Evolutionary conservation across 805 yeast genomes (phyloP).

Genomic region (Hanseniaspora occidentalis): DNA sequence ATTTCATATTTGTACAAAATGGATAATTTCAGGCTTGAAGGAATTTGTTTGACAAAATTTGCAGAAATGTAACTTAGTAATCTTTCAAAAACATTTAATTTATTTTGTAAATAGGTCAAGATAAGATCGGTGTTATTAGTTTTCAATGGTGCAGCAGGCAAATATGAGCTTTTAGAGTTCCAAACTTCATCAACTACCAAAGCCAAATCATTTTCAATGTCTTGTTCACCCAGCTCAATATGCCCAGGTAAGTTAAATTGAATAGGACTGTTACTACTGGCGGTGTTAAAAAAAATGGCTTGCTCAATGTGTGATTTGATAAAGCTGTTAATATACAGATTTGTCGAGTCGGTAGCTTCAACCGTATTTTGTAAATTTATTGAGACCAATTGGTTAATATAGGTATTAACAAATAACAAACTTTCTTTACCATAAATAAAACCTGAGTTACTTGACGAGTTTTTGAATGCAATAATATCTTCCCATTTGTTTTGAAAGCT

Average conservation of each 20-base stretch:
- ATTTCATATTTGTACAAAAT: conserved; percentile 31
- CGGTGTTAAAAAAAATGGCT: conserved; percentile 53
- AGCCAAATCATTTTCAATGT: conserved; percentile 38
- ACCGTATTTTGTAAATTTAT: conserved; percentile 33
- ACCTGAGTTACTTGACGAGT: conserved; percentile 43
- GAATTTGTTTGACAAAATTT: conserved; percentile 32
- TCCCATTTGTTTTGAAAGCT: conserved; percentile 55
- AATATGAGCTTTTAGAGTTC: conserved; percentile 39
- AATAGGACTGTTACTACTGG: conserved; percentile 31
- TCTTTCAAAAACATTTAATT: conserved; percentile 32
- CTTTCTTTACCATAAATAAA: conserved; percentile 41
- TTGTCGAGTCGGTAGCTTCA: conserved; percentile 14
- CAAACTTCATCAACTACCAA: conserved; percentile 45
- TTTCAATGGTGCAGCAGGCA: conserved; percentile 31
- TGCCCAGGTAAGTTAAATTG: conserved; percentile 34
- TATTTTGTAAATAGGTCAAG: conserved; percentile 36
- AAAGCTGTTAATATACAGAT: conserved; percentile 22
- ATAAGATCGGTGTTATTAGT: conserved; percentile 26
- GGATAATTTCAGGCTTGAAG: conserved; percentile 27
- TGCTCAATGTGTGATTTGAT: conserved; percentile 72
- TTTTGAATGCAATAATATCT: conserved; percentile 52
- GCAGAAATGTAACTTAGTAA: conserved; percentile 33
- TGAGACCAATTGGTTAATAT: conserved; percentile 44
- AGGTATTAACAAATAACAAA: conserved; percentile 35
- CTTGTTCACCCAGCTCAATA: conserved; percentile 31